These are phyloP conservation scores for Hypoxylon trugodes DNA, from an alignment of 495 filamentous ascomycete species.

Conservation along the genomic window DNA sequence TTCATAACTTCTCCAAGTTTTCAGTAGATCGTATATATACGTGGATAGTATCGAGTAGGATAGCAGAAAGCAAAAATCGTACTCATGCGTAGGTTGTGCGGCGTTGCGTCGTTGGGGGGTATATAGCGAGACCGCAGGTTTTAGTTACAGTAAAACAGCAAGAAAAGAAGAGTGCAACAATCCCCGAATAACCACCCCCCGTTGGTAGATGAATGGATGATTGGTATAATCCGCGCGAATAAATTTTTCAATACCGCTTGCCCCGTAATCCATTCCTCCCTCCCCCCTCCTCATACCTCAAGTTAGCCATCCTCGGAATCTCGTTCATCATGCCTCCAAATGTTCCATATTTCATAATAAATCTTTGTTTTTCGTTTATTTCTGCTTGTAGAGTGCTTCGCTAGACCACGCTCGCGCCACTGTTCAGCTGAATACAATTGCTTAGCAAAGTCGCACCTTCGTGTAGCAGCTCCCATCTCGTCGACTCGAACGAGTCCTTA, in stretches of 20 bases:
- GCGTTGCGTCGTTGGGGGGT: constrained; percentile 32
- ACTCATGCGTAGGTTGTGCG: constrained; percentile 9
- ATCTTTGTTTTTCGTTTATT: no score
- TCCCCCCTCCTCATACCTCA: constrained; percentile 28
- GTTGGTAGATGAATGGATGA: constrained; percentile 19
- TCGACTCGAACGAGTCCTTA: constrained; percentile 78
- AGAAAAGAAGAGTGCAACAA: constrained; percentile 11
- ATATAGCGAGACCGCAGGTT: constrained; percentile 28
- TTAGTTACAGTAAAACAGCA: constrained; percentile 39
- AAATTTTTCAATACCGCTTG: constrained; percentile 30
- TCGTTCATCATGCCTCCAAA: constrained; percentile 29
- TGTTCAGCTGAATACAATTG: constrained; percentile 73
- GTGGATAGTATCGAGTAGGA: constrained; percentile 24
- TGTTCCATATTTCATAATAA: constrained; percentile 10
- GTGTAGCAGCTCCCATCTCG: constrained; percentile 89
- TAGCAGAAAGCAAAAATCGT: constrained; percentile 25
- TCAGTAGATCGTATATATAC: constrained; percentile 22
- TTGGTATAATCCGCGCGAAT: constrained; percentile 29
- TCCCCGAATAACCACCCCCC: constrained; percentile 6
- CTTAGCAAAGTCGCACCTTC: constrained; percentile 83
- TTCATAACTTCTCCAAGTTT: constrained; percentile 21
- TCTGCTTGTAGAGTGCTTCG: neutral
- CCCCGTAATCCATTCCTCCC: constrained; percentile 23
- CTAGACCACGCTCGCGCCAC: constrained; percentile 44
- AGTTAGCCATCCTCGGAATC: constrained; percentile 19